Base-by-base conservation (phyloP, 768 basidiomycete genomes). In the Trametes punicea region DNA sequence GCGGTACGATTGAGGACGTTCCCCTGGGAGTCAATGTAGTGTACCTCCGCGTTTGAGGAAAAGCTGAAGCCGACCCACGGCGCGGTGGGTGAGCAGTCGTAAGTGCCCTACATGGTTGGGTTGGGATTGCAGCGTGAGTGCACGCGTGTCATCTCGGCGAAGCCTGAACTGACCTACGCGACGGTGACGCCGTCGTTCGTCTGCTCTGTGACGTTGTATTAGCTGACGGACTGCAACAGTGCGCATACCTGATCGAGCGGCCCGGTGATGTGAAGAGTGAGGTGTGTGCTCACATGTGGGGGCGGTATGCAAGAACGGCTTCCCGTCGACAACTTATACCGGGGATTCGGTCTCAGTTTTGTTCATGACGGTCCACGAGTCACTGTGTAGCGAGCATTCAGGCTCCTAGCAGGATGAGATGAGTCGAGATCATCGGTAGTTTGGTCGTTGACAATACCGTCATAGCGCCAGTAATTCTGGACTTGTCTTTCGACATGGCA, bases 41-140 rank as follows among this genome's bases (percentile, higher is more conserved):
- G 59, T 38, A 60, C 59, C 23, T 27, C 31, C 3, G 29, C 31
- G 45, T 54, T 60, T 0, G 59, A 54, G 23, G 59, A 54, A 54
- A 60, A 60, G 44, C 50, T 55, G 54, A 60, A 60, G 34, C 59
- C 59, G 39, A 60, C 31, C 11, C 59, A 54, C n/a, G 59, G 54
- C 1, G 59, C 48, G 6, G 49, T 33, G 18, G 47, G 49, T 16
- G 59, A 27, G 45, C 59, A 60, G 54, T 60, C 54, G 49, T 60
- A 60, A 29, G 59, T 60, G 11, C 59, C 59, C 59, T 60, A 29
- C 23, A 46, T 10, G 31, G 23, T 7, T 13, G 15, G 45, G 27
- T 15, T 13, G 33, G 23, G 21, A 27, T 20, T 10, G 30, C 25
- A 41, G 30, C 15, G 16, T 6, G 18, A 10, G 39, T 2, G 18